These are phyloP conservation scores for Raphanus hybrid DNA, from an alignment of 441 rosid genomes.

Conservation along the genomic window DNA sequence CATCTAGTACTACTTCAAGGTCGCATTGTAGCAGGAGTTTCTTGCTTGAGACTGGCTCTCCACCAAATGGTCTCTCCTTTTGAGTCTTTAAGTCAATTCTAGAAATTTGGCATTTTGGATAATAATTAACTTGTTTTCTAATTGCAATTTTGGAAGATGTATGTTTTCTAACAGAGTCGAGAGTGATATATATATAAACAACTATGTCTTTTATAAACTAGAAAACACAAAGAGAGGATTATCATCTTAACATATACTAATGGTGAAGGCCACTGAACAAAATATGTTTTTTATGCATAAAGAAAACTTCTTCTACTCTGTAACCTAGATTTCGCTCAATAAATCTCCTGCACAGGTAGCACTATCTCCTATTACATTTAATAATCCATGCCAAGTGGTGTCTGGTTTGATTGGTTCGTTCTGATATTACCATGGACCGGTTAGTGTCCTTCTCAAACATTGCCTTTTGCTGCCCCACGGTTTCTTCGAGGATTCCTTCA, in stretches of 20 bases:
- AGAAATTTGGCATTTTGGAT: not conserved
- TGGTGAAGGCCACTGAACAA: conserved; percentile 11
- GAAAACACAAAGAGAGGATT: conserved; percentile 21
- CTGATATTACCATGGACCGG: conserved; percentile 64
- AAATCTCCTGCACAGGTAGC: conserved; percentile 37
- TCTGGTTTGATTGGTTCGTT: conserved; percentile 25
- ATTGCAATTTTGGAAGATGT: conserved; percentile 26
- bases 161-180: conserved; percentile 25
- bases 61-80: conserved; percentile 45
- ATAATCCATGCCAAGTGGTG: conserved; percentile 17
- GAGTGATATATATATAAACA: conserved; percentile 17
- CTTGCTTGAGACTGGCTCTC: conserved; percentile 81
- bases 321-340: conserved; percentile 31
- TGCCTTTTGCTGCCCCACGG: conserved; percentile 55
- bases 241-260: conserved; percentile 38
- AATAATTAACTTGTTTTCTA: conserved; percentile 22
- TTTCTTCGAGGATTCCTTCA: conserved; percentile 47
- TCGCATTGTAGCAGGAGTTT: conserved; percentile 91
- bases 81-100: conserved; percentile 41
- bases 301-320: conserved; percentile 37
- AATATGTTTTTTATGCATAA: conserved; percentile 28
- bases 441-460: conserved; percentile 73
- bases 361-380: conserved; percentile 33
- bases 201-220: conserved; percentile 5
- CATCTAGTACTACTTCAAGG: conserved; percentile 86